Evolutionary conservation across 2,329 filamentous ascomycete genomes (phyloP).

Genomic region (Trichophyton verrucosum): DNA sequence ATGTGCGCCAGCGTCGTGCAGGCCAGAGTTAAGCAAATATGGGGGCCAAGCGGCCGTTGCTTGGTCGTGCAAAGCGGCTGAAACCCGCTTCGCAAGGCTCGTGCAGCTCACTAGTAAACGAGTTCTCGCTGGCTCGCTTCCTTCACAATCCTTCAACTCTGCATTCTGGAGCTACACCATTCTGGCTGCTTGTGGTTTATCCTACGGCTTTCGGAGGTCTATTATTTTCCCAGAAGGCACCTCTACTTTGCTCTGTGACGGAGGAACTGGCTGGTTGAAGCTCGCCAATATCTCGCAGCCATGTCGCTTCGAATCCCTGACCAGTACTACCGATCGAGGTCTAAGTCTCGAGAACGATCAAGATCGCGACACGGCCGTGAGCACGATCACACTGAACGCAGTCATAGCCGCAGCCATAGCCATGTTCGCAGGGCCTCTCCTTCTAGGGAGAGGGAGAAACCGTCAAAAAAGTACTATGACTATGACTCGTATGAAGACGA

Average conservation of each 20-base stretch:
- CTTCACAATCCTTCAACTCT: not conserved
- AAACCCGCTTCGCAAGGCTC: not conserved
- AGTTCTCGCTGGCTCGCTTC: not conserved
- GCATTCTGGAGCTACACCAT: not conserved
- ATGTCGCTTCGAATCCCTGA: slow-evolving; percentile 25
- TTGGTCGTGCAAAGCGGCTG: not conserved
- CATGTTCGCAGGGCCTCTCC: slow-evolving; percentile 16
- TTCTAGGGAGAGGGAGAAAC: slow-evolving; percentile 18
- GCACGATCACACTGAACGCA: not conserved
- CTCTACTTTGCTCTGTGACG: not conserved
- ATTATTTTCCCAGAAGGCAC: not conserved
- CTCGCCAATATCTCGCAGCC: not conserved
- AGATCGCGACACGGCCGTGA: slow-evolving; percentile 3
- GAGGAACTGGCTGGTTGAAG: too few relatives aligned
- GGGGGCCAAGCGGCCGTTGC: not conserved
- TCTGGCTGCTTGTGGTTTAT: too few relatives aligned
- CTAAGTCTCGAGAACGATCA: slow-evolving; percentile 6
- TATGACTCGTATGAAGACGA: slow-evolving; percentile 20
- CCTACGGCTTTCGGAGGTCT: too few relatives aligned
- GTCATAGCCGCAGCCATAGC: slow-evolving; percentile 27
- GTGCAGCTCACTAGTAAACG: not conserved
- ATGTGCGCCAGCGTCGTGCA: not conserved
- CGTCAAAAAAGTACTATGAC: slow-evolving; percentile 20
- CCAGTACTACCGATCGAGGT: not conserved
- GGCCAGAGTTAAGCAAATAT: not conserved